phyloP scores from a whole-genome alignment of 2,329 filamentous ascomycete genomes.

The Nectriaceae sp. region DNA sequence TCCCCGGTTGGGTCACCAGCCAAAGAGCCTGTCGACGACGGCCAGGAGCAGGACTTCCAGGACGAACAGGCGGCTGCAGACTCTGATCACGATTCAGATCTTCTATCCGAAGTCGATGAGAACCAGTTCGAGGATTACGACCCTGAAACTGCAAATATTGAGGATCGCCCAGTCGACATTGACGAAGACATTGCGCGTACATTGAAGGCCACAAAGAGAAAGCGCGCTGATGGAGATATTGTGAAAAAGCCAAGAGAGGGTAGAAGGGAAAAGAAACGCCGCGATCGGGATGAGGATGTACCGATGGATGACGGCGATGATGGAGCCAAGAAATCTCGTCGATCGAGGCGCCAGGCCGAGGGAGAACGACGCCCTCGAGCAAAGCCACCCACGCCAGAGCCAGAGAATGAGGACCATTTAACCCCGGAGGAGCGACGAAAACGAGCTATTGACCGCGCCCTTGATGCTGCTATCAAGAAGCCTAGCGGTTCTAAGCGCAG shows the following conservation, averaged over 20 bases:
- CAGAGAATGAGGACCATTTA: constrained; percentile 75
- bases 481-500: constrained; percentile 64
- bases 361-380: constrained; percentile 51
- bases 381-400: constrained; percentile 51
- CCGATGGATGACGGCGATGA: constrained; percentile 48
- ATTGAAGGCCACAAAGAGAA: constrained; percentile 65
- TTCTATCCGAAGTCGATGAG: constrained; percentile 69
- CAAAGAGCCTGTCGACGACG: constrained; percentile 41
- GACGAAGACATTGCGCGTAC: constrained; percentile 66
- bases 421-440: constrained; percentile 83
- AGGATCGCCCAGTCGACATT: constrained; percentile 65
- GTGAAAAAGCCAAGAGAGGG: constrained; percentile 75
- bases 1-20: constrained; percentile 43
- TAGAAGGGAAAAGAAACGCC: constrained; percentile 66
- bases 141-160: constrained; percentile 62
- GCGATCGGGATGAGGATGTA: constrained; percentile 53
- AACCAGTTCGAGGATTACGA: constrained; percentile 72
- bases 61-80: constrained; percentile 44
- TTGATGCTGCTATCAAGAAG: constrained; percentile 87
- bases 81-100: constrained; percentile 59
- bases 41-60: constrained; percentile 39
- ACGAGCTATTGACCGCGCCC: constrained; percentile 80
- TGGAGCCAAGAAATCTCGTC: constrained; percentile 45
- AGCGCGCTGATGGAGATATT: constrained; percentile 63
- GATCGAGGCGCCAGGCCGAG: constrained; percentile 49